A percentile compares a stretch with the other conserved stretches of the same genome.
Conservation (phyloP, 768 basidiomycete genomes). For the Mrakia frigida region DNA sequence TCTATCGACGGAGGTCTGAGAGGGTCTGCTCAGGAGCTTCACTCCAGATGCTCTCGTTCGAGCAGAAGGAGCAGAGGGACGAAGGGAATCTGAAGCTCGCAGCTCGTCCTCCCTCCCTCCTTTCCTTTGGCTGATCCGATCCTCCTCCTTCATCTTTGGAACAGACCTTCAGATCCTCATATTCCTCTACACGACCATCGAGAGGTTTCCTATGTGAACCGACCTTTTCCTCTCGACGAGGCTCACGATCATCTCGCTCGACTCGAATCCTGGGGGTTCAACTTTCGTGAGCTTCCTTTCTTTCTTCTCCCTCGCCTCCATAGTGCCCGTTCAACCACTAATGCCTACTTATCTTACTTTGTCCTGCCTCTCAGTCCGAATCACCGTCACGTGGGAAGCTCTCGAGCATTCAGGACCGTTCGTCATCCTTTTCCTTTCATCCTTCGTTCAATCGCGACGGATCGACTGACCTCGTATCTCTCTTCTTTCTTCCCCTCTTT, state of each 20-base stretch:
- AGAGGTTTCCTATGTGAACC: conserved; percentile 73
- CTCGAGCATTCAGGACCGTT: conserved; percentile 90
- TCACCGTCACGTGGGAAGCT: conserved; percentile 95
- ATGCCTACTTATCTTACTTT: neutral
- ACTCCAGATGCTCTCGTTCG: too few relatives aligned
- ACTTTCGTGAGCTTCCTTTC: conserved; percentile 50
- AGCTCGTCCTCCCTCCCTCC: neutral
- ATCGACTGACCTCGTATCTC: neutral
- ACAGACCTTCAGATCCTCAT: conserved; percentile 56
- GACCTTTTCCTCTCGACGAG: conserved; percentile 85
- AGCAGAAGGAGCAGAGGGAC: too few relatives aligned
- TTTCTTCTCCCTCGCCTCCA: neutral
- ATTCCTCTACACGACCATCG: conserved; percentile 62
- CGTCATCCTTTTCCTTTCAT: conserved; percentile 43
- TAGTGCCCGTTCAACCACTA: neutral
- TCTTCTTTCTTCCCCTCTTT: neutral
- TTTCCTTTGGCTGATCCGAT: neutral
- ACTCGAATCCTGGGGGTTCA: conserved; percentile 36
- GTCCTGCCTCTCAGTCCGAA: conserved; percentile 58
- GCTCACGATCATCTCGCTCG: conserved; percentile 68
- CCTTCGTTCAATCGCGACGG: neutral
- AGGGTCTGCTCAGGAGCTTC: too few relatives aligned
- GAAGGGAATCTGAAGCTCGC: too few relatives aligned
- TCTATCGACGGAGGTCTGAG: too few relatives aligned
- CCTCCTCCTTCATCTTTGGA: neutral